A percentile compares a stretch with the other conserved stretches of the same genome.
Conservation (phyloP, 2,329 filamentous ascomycete species). For the Claviceps sp. region DNA sequence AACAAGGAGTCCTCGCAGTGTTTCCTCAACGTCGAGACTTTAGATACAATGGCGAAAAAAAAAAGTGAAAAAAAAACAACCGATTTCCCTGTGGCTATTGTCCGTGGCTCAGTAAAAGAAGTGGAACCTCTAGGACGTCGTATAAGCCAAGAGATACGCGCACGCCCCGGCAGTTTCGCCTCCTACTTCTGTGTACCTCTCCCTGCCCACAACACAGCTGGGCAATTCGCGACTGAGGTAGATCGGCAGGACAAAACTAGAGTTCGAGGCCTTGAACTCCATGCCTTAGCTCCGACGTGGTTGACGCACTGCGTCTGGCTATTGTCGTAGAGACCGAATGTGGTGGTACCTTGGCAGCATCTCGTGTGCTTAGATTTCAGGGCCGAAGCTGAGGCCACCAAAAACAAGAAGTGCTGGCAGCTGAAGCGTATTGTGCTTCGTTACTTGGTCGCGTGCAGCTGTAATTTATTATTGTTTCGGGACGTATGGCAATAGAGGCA, state of each 20-base stretch:
- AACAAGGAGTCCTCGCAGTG: background rate
- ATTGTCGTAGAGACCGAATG: background rate
- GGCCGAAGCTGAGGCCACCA: background rate
- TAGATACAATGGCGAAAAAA: background rate
- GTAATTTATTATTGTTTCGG: background rate
- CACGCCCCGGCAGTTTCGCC: background rate
- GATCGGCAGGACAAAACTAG: background rate
- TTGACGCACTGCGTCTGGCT: background rate
- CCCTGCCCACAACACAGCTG: background rate
- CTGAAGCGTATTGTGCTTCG: background rate
- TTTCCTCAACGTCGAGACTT: background rate
- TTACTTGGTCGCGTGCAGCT: background rate
- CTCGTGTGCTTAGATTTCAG: background rate
- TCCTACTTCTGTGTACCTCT: background rate
- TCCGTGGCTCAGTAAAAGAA: background rate
- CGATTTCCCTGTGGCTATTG: background rate
- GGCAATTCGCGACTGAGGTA: background rate
- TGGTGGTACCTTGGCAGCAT: background rate
- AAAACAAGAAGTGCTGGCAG: background rate
- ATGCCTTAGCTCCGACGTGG: background rate
- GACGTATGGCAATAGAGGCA: background rate
- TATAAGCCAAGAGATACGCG: background rate
- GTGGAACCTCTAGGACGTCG: background rate
- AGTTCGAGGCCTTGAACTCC: background rate
- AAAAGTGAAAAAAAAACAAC: background rate